Evolutionary conservation across 768 basidiomycete genomes (phyloP), one percentile per base, ranked within the genome.

Genomic region (Lentinula lateritia): DNA sequence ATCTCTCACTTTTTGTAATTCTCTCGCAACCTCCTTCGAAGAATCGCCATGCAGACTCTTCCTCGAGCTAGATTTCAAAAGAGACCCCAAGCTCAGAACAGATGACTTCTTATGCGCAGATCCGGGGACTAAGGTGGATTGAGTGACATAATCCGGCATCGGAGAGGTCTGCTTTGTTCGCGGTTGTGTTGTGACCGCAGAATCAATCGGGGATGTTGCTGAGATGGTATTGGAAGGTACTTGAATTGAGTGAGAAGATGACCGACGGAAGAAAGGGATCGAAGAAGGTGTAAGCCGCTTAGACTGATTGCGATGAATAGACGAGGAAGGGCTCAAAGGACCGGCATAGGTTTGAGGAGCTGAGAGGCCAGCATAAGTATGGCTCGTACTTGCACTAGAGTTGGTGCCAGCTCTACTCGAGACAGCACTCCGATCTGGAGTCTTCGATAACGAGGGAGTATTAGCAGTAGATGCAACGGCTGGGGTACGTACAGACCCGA

Each of bases 191-290:
- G 78, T 70, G 41, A 71, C 67, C 12, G 70, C 64, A 52, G 77
- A 73, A n/a, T 74, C 69, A 38, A 76, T 73, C 6, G 83, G 76
- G 32, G 73, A 68, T 13, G 78, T 76, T 12, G 89, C 72, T 3
- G 78, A 77, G 9, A 76, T 73, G 15, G 79, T 73, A 32, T 80
- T 69, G 6, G 83, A 76, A 18, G 86, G 82, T 28, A 87, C 72
- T 64, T 92, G 88, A 82, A 92, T 88, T 13, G 90, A 92, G 69
- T 93, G 90, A 6, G 94, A 95, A 32, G 92, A 91, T 7, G 93
- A 93, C 39, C 94, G 88, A 48, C 92, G 85, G 78, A 96, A 95
- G 75, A 96, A 96, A 2, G 94, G 94, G 62, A 96, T 96, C 13
- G 92, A 91, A 32, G 92, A 94, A 1, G 93, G 93, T 0, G 94